Percentiles rank a stretch among this genome's conserved stretches.
Conservation (phyloP, 2,329 filamentous ascomycete genomes). For the Zalaria obscura region DNA sequence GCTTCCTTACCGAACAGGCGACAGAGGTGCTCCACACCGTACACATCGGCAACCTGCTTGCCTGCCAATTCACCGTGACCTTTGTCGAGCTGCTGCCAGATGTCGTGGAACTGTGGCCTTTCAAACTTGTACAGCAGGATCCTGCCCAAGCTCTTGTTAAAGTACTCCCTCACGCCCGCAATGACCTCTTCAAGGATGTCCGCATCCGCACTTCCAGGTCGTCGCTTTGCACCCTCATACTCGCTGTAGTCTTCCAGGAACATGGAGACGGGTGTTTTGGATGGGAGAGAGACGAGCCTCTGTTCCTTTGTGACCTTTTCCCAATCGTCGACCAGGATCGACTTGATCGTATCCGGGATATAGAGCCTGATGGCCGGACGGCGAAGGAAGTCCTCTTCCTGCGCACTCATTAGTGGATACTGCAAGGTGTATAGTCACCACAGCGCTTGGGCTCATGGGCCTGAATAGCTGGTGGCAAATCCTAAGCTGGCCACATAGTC, state of each 20-base stretch:
- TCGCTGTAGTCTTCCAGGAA: conserved; percentile 82
- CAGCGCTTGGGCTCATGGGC: no score
- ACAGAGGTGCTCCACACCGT: conserved; percentile 83
- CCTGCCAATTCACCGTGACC: conserved; percentile 49
- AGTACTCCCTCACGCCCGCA: conserved; percentile 79
- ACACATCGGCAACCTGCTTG: conserved; percentile 65
- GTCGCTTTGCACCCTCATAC: conserved; percentile 48
- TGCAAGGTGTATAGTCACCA: no score
- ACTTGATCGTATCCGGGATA: conserved; percentile 82
- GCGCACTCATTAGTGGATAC: conserved; percentile 4
- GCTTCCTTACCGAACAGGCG: conserved; percentile 63
- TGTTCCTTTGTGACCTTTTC: conserved; percentile 95
- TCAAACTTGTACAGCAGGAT: conserved; percentile 92
- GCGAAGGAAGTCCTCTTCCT: conserved; percentile 81
- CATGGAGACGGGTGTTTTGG: conserved; percentile 56
- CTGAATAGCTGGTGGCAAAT: no score
- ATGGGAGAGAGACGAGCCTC: conserved; percentile 74
- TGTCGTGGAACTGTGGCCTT: conserved; percentile 70
- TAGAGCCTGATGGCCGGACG: conserved; percentile 75
- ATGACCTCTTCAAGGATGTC: conserved; percentile 87
- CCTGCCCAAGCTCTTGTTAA: conserved; percentile 76
- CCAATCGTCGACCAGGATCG: conserved; percentile 93
- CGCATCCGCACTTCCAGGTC: conserved; percentile 52
- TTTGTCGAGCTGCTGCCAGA: conserved; percentile 53
- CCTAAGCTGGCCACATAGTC: no score